These are phyloP conservation scores for Epicoccum nigrum DNA, from an alignment of 2,329 filamentous ascomycete genomes.

Conservation along the genomic window DNA sequence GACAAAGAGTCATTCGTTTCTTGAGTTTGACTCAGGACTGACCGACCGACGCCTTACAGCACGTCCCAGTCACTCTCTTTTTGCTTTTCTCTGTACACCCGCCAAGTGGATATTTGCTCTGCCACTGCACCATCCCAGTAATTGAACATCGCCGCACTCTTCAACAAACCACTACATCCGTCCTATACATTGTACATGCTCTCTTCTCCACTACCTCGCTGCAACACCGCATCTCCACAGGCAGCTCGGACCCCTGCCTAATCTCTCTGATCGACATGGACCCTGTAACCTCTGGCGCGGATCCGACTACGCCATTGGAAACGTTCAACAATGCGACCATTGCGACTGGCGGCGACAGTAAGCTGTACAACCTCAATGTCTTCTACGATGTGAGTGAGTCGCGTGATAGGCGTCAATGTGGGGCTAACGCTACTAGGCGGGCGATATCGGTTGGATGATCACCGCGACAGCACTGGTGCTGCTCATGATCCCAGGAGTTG, in stretches of 20 bases:
- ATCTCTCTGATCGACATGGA: slow-evolving; percentile 28
- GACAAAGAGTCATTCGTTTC: neutral
- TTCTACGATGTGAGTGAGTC: slow-evolving; percentile 72
- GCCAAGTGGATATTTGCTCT: slow-evolving; percentile 28
- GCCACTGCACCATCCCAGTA: slow-evolving; percentile 28
- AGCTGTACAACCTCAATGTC: slow-evolving; percentile 76
- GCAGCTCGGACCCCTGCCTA: neutral
- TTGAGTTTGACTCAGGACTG: neutral
- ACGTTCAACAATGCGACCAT: slow-evolving; percentile 63
- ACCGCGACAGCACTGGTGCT: slow-evolving; percentile 78
- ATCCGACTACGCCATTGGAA: slow-evolving; percentile 43
- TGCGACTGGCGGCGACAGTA: slow-evolving; percentile 69
- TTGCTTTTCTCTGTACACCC: slow-evolving; percentile 25
- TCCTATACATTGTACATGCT: too few species aligned
- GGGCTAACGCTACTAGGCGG: slow-evolving; percentile 61
- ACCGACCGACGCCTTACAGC: slow-evolving; percentile 1
- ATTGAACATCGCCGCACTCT: slow-evolving; percentile 26
- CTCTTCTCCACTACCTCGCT: neutral
- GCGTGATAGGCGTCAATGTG: slow-evolving; percentile 16
- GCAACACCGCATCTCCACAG: neutral
- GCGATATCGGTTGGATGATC: slow-evolving; percentile 83
- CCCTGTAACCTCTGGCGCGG: slow-evolving; percentile 33
- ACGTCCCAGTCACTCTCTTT: slow-evolving; percentile 2
- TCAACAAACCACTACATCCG: slow-evolving; percentile 24
- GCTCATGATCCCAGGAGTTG: slow-evolving; percentile 92